Evolutionary conservation across 257 asterid species (phyloP).

Genomic region (Przewalskia tangutica): DNA sequence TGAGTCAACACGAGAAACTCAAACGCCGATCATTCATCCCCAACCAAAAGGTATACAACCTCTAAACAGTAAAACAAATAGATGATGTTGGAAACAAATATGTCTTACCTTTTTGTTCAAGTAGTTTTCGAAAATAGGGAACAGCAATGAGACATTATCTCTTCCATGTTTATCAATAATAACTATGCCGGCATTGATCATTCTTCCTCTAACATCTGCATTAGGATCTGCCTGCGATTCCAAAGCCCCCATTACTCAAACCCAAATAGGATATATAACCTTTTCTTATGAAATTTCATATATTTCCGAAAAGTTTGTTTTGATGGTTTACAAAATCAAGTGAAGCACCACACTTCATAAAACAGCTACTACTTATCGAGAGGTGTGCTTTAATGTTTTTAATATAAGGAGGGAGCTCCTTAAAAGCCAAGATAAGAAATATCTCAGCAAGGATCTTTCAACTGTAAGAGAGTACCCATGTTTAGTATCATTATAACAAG

Average conservation of each 20-base stretch:
- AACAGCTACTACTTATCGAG: background rate
- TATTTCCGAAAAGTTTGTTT: background rate
- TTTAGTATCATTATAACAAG: background rate
- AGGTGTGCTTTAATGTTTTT: background rate
- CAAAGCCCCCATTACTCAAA: background rate
- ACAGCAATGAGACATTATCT: conserved; percentile 79
- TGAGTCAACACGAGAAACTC: background rate
- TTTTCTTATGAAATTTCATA: background rate
- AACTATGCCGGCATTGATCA: conserved; percentile 92
- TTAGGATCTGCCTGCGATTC: conserved; percentile 78
- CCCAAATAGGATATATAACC: background rate
- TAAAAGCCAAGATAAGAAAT: too few species aligned
- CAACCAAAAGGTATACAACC: background rate
- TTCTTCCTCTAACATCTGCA: conserved; percentile 93
- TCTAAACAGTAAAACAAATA: background rate
- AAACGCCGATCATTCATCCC: background rate
- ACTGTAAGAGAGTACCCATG: background rate
- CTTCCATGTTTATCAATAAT: conserved; percentile 94
- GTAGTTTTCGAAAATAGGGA: conserved; percentile 94
- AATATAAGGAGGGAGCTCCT: background rate
- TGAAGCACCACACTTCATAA: background rate
- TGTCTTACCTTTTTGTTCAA: conserved; percentile 77
- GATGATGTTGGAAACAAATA: background rate
- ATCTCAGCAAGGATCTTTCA: background rate
- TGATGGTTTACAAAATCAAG: background rate